Evolutionary conservation across 1,284 basidiomycete species (phyloP), one percentile per base, ranked within the genome.

Genomic region (Leccinum ponderosum): DNA sequence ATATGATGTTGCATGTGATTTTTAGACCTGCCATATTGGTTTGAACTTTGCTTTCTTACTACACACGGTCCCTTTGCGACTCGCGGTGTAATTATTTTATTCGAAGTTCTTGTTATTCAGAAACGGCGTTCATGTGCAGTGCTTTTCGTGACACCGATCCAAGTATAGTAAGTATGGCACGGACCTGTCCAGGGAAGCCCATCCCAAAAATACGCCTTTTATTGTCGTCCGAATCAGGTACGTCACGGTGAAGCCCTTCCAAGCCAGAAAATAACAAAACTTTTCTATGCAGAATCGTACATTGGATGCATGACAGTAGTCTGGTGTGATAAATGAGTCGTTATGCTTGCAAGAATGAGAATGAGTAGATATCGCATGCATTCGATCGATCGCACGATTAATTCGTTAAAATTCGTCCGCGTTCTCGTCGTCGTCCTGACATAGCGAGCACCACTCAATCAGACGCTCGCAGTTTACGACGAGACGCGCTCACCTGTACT

Each of bases 401-500:
- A 15, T 47, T 27, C n/a, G 27, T 64, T 22, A 57, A 35, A 52
- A 44, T 3, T 65, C 53, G 42, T 65, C 9, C 1, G 0, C 8
- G 2, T 65, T 27, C 3, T 50, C 53, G 1, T 6, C 3, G 2
- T n/a, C 48, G 9, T 37, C 17, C 50, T 55, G 47, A 6, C 39
- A 27, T 44, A 35, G 17, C 11, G 3, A 20, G 44, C 44, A 47
- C 12, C 14, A 35, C 11, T 2, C 2, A 9, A 42, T 65, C 33
- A 65, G 59, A 58, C 3, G 7, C 6, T 0, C 47, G 11, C 7
- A 5, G 7, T 6, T 1, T 3, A 47, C 2, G 17, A 14, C 4
- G 12, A 4, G 12, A n/a, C 7, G 8, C 5, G 14, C 65, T 53
- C 20, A 64, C 69, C 52, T 60, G 33, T 2, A 71, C 15, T 6